Evolutionary conservation across 164 flowering plant species (phyloP).

Genomic region (Cinnamomum micranthum): DNA sequence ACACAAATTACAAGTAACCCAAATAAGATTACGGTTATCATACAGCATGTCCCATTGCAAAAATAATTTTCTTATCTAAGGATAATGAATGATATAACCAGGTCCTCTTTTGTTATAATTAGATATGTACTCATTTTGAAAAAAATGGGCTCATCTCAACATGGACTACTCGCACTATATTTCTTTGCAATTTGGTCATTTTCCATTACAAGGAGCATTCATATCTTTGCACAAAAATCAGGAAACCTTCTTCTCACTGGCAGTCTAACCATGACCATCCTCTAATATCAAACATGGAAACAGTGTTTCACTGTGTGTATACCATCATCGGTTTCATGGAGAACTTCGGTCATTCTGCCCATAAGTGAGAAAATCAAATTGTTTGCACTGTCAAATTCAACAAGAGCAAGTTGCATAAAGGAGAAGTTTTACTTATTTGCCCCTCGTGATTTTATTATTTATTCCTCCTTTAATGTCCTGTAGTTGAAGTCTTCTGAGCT

Average conservation of each 20-base stretch:
- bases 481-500: conserved; percentile 33
- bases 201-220: too few species aligned
- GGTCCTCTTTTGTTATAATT: background rate
- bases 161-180: too few species aligned
- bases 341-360: background rate
- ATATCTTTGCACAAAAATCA: too few species aligned
- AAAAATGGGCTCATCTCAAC: too few species aligned
- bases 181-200: too few species aligned
- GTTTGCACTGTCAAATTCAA: background rate
- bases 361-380: background rate
- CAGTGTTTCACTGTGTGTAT: background rate
- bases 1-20: conserved; percentile 22
- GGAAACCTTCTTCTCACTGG: too few species aligned
- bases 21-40: conserved; percentile 10
- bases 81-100: conserved; percentile 8
- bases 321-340: background rate
- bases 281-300: too few species aligned
- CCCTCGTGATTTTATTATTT: background rate
- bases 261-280: too few species aligned
- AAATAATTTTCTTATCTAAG: background rate
- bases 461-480: background rate
- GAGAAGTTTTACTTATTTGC: background rate
- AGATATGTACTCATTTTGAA: too few species aligned
- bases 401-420: conserved; percentile 1
- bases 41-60: background rate